phyloP scores from a whole-genome alignment of 1,284 basidiomycete species.

The Pseudozyma hubeiensis region DNA sequence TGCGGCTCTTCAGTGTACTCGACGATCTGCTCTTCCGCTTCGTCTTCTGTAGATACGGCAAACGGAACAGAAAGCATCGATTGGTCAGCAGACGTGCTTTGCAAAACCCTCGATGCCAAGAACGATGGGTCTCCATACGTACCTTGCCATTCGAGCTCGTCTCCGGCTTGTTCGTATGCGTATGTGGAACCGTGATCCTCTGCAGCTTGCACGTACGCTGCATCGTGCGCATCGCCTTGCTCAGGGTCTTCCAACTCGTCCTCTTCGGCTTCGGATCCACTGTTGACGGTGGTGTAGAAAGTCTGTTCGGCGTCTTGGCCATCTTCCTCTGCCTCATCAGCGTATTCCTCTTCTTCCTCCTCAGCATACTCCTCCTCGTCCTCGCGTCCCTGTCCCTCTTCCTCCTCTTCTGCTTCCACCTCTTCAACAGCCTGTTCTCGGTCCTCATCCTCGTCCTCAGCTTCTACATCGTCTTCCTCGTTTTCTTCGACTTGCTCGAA shows the following conservation, averaged over 20 bases:
- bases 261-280: constrained; percentile 25
- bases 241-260: constrained; percentile 40
- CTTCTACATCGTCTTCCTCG: constrained; percentile 6
- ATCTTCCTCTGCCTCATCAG: constrained; percentile 3
- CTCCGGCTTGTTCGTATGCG: constrained; percentile 10
- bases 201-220: constrained; percentile 10
- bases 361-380: constrained; percentile 12
- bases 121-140: background rate
- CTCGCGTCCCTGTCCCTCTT: constrained; percentile 15
- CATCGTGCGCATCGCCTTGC: constrained; percentile 3
- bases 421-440: constrained; percentile 12
- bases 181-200: constrained; percentile 9
- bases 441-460: constrained; percentile 3
- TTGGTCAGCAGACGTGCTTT: constrained; percentile 4
- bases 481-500: background rate
- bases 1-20: constrained; percentile 43
- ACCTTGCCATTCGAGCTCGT: constrained; percentile 29
- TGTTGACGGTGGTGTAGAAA: constrained; percentile 36
- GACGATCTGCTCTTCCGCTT: constrained; percentile 48
- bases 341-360: constrained; percentile 19
- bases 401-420: constrained; percentile 13
- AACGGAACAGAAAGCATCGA: too few species aligned
- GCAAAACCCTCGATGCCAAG: background rate
- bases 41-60: constrained; percentile 9
- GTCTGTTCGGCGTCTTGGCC: constrained; percentile 37